phyloP scores from a whole-genome alignment of 805 yeast genomes.

The Lipomyces japonicus region DNA sequence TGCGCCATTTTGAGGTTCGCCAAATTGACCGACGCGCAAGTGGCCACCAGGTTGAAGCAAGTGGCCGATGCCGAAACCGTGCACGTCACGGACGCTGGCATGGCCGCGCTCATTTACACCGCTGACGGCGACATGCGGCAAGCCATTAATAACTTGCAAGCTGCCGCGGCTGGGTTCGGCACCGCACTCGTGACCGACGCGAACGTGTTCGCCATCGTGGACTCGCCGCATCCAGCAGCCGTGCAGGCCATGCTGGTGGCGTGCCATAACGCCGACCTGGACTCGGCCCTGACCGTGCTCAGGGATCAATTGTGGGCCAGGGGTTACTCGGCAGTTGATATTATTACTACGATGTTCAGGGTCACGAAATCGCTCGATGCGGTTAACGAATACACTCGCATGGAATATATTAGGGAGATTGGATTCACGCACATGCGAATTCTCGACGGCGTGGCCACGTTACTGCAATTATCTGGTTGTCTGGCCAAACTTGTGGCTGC shows the following conservation, averaged over 20 bases:
- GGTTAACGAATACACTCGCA: conserved; percentile 61
- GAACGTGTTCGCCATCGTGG: conserved; percentile 92
- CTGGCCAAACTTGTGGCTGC: conserved; percentile 64
- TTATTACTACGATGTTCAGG: conserved; percentile 82
- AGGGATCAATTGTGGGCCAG: conserved; percentile 68
- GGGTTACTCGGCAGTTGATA: conserved; percentile 92
- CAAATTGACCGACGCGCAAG: conserved; percentile 78
- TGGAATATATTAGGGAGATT: conserved; percentile 77
- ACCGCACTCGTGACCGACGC: conserved; percentile 86
- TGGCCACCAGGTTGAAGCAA: conserved; percentile 68
- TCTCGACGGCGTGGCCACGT: conserved; percentile 86
- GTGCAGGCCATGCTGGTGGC: conserved; percentile 64
- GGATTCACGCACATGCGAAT: conserved; percentile 91
- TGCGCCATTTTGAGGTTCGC: conserved; percentile 90
- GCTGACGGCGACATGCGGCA: conserved; percentile 99
- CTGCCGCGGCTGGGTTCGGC: conserved; percentile 91
- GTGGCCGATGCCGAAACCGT: conserved; percentile 67
- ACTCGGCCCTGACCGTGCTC: conserved; percentile 61
- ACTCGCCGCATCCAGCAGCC: conserved; percentile 90
- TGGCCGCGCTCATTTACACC: conserved; percentile 87
- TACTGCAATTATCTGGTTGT: conserved; percentile 80
- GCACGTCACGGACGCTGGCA: conserved; percentile 79
- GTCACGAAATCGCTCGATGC: conserved; percentile 75
- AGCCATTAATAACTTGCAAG: conserved; percentile 89
- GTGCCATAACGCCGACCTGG: conserved; percentile 47